Evolutionary conservation across 2,329 filamentous ascomycete species (phyloP).

Genomic region (Aspergillus ochraceoroseus): DNA sequence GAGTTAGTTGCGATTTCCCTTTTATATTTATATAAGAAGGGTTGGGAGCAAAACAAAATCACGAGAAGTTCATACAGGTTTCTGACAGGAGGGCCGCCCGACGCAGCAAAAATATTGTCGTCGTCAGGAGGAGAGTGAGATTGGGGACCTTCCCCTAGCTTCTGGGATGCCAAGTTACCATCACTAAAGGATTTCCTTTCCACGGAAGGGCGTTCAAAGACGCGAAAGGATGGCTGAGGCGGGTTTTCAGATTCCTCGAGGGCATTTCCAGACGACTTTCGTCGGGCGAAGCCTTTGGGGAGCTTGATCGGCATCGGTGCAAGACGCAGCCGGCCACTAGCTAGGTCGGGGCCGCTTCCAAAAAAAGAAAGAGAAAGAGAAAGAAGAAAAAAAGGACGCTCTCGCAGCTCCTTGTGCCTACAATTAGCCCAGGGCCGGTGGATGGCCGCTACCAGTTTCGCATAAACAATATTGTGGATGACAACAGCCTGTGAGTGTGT

Average conservation of each 20-base stretch:
- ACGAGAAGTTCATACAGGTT: constrained; percentile 33
- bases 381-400: constrained; percentile 14
- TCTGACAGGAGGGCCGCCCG: constrained; percentile 32
- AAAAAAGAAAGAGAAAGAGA: no score
- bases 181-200: constrained; percentile 45
- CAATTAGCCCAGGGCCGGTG: constrained; percentile 7
- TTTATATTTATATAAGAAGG: no score
- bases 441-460: constrained; percentile 17
- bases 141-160: constrained; percentile 33
- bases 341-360: constrained; percentile 16
- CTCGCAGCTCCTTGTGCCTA: constrained; percentile 12
- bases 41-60: constrained; percentile 6
- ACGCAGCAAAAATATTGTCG: constrained; percentile 40
- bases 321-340: constrained; percentile 13
- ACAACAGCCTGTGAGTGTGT: constrained; percentile 7
- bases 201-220: constrained; percentile 48
- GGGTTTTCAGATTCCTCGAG: constrained; percentile 46
- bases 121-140: constrained; percentile 35
- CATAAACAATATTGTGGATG: constrained; percentile 17
- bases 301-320: constrained; percentile 52
- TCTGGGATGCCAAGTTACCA: constrained; percentile 35
- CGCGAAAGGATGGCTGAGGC: constrained; percentile 49
- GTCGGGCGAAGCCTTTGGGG: constrained; percentile 50
- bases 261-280: constrained; percentile 53
- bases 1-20: no score